Evolutionary conservation across 139 green algal genomes (phyloP), one percentile per base, ranked within the genome.

Genomic region (Parachlorella kessleri): DNA sequence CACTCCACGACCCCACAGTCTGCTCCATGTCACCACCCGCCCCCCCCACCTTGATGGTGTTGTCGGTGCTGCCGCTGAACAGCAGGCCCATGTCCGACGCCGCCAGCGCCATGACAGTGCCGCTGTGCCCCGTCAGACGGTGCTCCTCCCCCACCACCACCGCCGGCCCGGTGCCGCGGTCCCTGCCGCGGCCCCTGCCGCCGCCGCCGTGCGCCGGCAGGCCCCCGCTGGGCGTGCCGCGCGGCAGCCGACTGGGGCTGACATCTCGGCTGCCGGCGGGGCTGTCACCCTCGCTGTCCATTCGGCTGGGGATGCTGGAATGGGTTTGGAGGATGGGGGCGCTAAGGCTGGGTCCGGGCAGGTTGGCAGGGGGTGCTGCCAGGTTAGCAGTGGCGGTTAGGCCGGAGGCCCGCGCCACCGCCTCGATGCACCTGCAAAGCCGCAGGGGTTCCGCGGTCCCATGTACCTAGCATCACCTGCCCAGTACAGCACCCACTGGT

Each of bases 51-150:
- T 90, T 90, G 32, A 97, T 87, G 41, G 75, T 89, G 72, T 81
- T 84, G 86, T 97, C 93, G 1, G 85, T 79, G 24, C 81, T 86
- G 26, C 84, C 83, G 66, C 84, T 91, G 81, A 95, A 96, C 3
- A 97, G 86, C 33, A 83, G 67, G 6, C 72, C 72, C 21, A 78
- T 67, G 54, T 92, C 83, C 7, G 81, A 76, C 26, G 89, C 30
- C 70, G 75, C 87, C 38, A 97, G 78, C 65, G 70, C 55, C 71
- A 81, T 81, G 33, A 97, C 88, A 1, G 92, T 41, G 28, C 78
- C 83, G 2, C 6, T 38, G 85, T 97, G 92, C 24, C 94, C 93
- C 37, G 91, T 93, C 65, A 97, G 83, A 23, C 84, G 76, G 73
- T 94, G 81, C 23, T 94, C 88, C 67, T 86, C 74, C 9, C 55